phyloP scores from a whole-genome alignment of 2,329 filamentous ascomycete species.

The Aspergillus vadensis region DNA sequence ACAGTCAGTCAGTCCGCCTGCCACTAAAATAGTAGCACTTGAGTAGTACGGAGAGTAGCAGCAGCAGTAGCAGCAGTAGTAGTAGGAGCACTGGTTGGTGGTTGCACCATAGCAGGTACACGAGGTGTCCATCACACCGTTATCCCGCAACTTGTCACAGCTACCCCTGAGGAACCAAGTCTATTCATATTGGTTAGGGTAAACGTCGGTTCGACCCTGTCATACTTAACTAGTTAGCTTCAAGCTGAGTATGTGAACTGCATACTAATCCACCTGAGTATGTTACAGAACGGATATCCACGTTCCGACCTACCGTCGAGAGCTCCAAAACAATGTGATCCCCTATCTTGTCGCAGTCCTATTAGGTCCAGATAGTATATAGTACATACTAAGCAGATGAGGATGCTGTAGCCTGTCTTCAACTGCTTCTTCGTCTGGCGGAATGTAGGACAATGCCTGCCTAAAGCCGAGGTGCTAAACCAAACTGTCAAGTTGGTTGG shows the following conservation, averaged over 20 bases:
- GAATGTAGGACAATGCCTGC: background rate
- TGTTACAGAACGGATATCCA: too few species aligned
- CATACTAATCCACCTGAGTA: background rate
- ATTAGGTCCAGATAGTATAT: background rate
- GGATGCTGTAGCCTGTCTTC: too few species aligned
- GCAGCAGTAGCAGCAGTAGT: too few species aligned
- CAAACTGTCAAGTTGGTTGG: constrained; percentile 9
- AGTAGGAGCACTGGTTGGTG: too few species aligned
- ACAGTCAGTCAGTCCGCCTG: background rate
- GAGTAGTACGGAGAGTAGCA: too few species aligned
- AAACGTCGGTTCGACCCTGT: background rate
- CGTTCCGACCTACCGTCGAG: too few species aligned
- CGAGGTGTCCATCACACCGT: background rate
- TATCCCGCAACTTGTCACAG: background rate
- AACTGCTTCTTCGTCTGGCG: too few species aligned
- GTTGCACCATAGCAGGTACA: background rate
- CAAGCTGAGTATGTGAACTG: background rate
- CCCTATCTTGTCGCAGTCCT: background rate
- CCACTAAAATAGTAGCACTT: too few species aligned
- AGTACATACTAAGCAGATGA: too few species aligned
- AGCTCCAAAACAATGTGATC: too few species aligned
- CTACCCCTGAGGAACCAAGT: background rate
- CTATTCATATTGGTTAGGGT: background rate
- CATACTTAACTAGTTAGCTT: background rate
- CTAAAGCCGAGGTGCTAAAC: background rate